Evolutionary conservation across 345 rosid genomes (phyloP), one percentile per base, ranked within the genome.

Genomic region (Brassica juncea): DNA sequence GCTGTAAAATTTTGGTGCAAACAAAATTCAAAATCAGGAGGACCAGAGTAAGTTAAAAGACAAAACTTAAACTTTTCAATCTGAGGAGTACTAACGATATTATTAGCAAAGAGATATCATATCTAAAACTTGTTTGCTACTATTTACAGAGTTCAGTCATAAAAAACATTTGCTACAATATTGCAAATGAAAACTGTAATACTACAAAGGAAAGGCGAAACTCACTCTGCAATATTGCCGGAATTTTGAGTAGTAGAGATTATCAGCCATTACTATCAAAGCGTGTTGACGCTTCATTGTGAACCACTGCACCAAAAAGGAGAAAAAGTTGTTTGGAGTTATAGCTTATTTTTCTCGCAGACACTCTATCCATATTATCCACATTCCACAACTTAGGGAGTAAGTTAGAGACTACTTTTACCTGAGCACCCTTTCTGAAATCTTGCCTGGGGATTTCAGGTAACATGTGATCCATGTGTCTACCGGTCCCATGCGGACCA

Each of bases 381-480:
- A 61, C 23, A 49, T 11, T 62, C 21, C 15, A 74, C 15, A 71
- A 3, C 72, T 70, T 23, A 64, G 58, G 27, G 32, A 58, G 68
- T 12, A 27, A 61, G 27, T 73, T 21, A 23, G 16, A 30, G 44
- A 59, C 9, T 61, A 16, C 8, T 23, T 3, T 78, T 82, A 96
- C 99, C 98, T 96, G 99, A 8, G 99, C 99, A 82, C 99, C 98
- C 84, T 96, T 96, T 82, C 99, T 86, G 76, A 96, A 96, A 83
- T 96, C 94, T 85, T 91, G 88, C 89, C 81, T 81, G 73, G 90
- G 93, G 35, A 96, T 78, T 82, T 92, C 99, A 72, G 99, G 99
- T 74, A 90, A 82, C 99, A 96, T 96, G 83, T 89, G 94, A 35
- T 93, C 98, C 71, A 97, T 88, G 82, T 96, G 95, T 82, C 99